These are phyloP conservation scores for Saraca asoca DNA, from an alignment of 331 rosid genomes.

Conservation along the genomic window DNA sequence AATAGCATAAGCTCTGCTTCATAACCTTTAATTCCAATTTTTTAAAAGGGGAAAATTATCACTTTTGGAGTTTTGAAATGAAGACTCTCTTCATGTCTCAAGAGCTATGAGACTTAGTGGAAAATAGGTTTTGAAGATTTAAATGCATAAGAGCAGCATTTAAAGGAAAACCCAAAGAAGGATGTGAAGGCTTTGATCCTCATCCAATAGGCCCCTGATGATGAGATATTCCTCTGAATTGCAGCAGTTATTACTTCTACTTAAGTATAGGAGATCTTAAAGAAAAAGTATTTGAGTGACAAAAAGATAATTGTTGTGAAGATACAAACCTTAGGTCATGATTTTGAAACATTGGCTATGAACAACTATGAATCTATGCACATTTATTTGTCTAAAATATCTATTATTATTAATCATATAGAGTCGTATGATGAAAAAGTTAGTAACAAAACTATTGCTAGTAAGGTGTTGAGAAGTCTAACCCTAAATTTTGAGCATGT, in stretches of 20 bases:
- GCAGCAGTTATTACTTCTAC: background rate
- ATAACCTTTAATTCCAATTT: no score
- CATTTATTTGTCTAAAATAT: no score
- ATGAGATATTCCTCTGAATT: background rate
- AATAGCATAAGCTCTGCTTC: no score
- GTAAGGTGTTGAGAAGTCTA: background rate
- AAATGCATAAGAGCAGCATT: background rate
- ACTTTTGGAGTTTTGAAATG: no score
- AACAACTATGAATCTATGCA: background rate
- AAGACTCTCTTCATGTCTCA: background rate
- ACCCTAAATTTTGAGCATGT: background rate
- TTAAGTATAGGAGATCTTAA: background rate
- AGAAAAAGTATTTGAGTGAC: no score
- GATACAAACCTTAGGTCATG: background rate
- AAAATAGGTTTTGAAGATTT: background rate
- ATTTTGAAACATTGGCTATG: background rate
- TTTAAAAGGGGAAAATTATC: no score
- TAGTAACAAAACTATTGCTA: background rate
- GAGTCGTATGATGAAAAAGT: background rate
- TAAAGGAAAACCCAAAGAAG: slow-evolving; percentile 1
- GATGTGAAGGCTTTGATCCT: background rate
- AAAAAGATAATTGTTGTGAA: no score
- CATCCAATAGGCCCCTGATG: no score
- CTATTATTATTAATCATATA: background rate
- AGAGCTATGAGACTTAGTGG: background rate